Evolutionary conservation across 805 yeast genomes (phyloP).

Genomic region (Sugiyamaella americana): DNA sequence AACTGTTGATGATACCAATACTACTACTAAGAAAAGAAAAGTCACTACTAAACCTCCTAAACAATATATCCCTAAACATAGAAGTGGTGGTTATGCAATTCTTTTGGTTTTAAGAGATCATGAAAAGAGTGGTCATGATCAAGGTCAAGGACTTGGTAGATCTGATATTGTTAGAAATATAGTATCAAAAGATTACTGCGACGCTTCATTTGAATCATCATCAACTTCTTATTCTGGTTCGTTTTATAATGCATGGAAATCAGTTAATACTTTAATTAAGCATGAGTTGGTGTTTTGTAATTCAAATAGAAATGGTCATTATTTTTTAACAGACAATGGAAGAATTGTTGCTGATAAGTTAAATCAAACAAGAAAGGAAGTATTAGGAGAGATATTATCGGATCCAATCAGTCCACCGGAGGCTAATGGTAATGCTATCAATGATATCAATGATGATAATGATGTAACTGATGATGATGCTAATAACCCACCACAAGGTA

Average conservation of each 20-base stretch:
- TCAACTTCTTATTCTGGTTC: constrained; percentile 10
- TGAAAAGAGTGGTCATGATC: constrained; percentile 8
- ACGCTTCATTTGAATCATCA: constrained; percentile 35
- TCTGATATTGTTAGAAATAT: constrained; percentile 53
- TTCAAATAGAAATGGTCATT: constrained; percentile 38
- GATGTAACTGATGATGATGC: neutral
- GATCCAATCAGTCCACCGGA: neutral
- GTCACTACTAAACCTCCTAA: constrained; percentile 25
- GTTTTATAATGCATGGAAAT: constrained; percentile 25
- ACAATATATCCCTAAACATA: constrained; percentile 61
- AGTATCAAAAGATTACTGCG: constrained; percentile 21
- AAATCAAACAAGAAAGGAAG: constrained; percentile 53
- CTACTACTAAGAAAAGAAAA: constrained; percentile 14
- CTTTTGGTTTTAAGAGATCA: constrained; percentile 49
- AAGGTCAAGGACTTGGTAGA: constrained; percentile 53
- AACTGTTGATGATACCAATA: constrained; percentile 4
- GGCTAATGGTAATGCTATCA: neutral
- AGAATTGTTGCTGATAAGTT: constrained; percentile 52
- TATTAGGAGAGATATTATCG: constrained; percentile 1
- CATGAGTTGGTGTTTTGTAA: constrained; percentile 50
- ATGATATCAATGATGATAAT: neutral
- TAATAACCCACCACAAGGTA: neutral
- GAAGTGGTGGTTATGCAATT: constrained; percentile 85
- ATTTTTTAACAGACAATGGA: constrained; percentile 66
- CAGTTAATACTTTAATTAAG: constrained; percentile 52